A percentile compares a stretch with the other conserved stretches of the same genome.
These are phyloP conservation scores for Kluyveromyces wickerhamii DNA, from an alignment of 805 yeast genomes.

Conservation along the genomic window DNA sequence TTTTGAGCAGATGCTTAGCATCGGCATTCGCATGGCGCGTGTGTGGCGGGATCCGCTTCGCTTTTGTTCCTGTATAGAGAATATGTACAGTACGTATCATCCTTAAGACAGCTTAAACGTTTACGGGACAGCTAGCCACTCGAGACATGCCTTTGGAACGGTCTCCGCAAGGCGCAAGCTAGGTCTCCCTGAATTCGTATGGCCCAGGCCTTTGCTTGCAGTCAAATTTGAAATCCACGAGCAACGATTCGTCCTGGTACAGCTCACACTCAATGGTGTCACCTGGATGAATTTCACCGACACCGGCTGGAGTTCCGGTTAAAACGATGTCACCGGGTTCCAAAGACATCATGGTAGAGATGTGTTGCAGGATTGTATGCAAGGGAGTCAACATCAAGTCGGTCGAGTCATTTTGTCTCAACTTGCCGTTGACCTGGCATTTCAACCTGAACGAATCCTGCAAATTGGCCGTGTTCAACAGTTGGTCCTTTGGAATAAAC, in stretches of 20 bases:
- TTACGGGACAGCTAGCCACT: too few relatives aligned
- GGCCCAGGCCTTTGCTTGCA: constrained; percentile 49
- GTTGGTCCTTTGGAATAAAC: constrained; percentile 54
- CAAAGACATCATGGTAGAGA: constrained; percentile 85
- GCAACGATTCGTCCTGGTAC: constrained; percentile 43
- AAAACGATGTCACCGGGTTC: constrained; percentile 85
- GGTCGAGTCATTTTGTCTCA: constrained; percentile 68
- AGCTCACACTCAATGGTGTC: constrained; percentile 65
- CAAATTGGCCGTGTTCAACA: constrained; percentile 55
- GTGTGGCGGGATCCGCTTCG: too few relatives aligned
- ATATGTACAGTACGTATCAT: too few relatives aligned
- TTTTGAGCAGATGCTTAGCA: too few relatives aligned
- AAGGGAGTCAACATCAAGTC: constrained; percentile 82
- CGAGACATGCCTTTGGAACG: too few relatives aligned
- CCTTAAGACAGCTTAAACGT: too few relatives aligned
- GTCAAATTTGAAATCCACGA: constrained; percentile 39
- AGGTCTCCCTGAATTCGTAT: constrained; percentile 43
- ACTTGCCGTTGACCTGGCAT: constrained; percentile 55
- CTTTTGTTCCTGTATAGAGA: too few relatives aligned
- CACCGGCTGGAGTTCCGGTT: constrained; percentile 98
- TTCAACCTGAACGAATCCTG: constrained; percentile 26
- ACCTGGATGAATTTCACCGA: constrained; percentile 76
- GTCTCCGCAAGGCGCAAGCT: too few relatives aligned
- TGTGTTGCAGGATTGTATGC: constrained; percentile 67
- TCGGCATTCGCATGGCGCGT: too few relatives aligned